These are phyloP conservation scores for Fusarium beomiforme DNA, from an alignment of 2,329 filamentous ascomycete genomes.

Conservation along the genomic window DNA sequence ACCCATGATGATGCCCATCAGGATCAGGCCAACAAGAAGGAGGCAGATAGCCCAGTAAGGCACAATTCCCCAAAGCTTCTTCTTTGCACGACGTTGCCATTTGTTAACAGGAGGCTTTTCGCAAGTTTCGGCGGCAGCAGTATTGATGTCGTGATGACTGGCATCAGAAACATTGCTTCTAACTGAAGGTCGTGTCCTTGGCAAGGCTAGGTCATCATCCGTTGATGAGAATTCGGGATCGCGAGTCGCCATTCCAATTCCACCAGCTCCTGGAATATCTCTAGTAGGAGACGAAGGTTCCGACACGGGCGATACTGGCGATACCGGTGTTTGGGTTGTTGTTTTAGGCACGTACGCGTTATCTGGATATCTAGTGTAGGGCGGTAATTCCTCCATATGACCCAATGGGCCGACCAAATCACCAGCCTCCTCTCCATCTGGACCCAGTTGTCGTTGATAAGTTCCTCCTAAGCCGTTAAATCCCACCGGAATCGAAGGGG, in stretches of 20 bases:
- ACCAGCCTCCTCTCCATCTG: constrained; percentile 85
- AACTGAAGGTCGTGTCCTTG: constrained; percentile 61
- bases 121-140: constrained; percentile 54
- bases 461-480: constrained; percentile 74
- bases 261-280: constrained; percentile 66
- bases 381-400: constrained; percentile 89
- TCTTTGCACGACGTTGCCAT: constrained; percentile 64
- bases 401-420: constrained; percentile 89
- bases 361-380: constrained; percentile 90
- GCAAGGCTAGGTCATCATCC: constrained; percentile 61
- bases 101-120: constrained; percentile 61
- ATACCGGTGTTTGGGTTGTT: constrained; percentile 8
- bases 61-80: constrained; percentile 66
- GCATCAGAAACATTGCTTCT: constrained; percentile 59
- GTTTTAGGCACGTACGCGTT: constrained; percentile 62
- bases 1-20: constrained; percentile 66
- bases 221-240: constrained; percentile 71
- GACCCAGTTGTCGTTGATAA: constrained; percentile 78
- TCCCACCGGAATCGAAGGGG: constrained; percentile 70
- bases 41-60: constrained; percentile 71
- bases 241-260: constrained; percentile 68
- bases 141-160: constrained; percentile 66
- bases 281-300: constrained; percentile 17
- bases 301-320: constrained; percentile 14
- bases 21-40: constrained; percentile 56